Percentiles rank a stretch among this genome's conserved stretches.
Conservation (phyloP, 192 early-diverging fungal genomes). For the Allomyces javanicus region DNA sequence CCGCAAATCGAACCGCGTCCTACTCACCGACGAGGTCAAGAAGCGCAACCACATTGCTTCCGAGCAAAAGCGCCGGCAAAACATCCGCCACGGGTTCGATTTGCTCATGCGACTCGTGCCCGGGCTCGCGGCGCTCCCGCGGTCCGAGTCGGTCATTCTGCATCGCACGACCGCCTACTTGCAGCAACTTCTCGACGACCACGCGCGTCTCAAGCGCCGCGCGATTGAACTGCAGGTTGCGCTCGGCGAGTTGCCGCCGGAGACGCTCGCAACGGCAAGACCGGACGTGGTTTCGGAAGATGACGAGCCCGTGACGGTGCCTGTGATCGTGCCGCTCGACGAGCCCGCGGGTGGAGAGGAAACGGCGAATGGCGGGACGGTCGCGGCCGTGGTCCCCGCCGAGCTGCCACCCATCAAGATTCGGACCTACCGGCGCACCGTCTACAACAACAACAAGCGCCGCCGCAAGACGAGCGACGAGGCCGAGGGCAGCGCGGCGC, state of each 20-base stretch:
- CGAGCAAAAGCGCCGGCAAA: slow-evolving; percentile 79
- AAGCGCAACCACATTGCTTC: slow-evolving; percentile 88
- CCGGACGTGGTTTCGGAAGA: too few species aligned
- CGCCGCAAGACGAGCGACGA: too few species aligned
- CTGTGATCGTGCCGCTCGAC: too few species aligned
- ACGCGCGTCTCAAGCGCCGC: background rate
- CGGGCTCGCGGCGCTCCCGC: slow-evolving; percentile 29
- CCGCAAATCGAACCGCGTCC: slow-evolving; percentile 32
- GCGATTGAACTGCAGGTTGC: background rate
- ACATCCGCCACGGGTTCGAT: slow-evolving; percentile 78
- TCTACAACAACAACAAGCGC: background rate
- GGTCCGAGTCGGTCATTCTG: background rate
- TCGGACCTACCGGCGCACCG: background rate
- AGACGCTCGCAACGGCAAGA: too few species aligned
- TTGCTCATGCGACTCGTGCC: slow-evolving; percentile 75
- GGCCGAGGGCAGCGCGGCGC: too few species aligned
- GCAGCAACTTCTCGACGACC: background rate
- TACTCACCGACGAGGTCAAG: slow-evolving; percentile 77
- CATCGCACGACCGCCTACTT: background rate
- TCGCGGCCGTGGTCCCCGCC: too few species aligned
- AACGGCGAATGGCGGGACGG: too few species aligned
- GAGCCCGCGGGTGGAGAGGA: too few species aligned
- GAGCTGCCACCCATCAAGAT: background rate
- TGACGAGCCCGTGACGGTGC: too few species aligned
- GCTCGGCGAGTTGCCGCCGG: too few species aligned